Conservation (phyloP, 176 grass and related monocot species). For the Olyra latifolia region DNA sequence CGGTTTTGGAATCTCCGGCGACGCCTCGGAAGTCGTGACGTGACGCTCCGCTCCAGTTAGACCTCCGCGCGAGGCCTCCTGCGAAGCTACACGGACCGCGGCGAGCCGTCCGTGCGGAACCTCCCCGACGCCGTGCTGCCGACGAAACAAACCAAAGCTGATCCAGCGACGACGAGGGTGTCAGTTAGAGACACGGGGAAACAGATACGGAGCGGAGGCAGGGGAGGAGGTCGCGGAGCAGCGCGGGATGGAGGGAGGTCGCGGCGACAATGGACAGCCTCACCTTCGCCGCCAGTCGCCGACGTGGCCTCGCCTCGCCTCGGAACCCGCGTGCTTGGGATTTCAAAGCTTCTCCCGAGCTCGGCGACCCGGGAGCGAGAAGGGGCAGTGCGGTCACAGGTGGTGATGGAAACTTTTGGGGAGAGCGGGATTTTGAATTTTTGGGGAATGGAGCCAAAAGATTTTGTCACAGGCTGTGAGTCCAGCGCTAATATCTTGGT, state of each 20-base stretch:
- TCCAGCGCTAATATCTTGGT: too few species aligned
- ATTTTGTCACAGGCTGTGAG: neutral
- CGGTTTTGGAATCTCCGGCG: neutral
- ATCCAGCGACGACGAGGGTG: constrained; percentile 1
- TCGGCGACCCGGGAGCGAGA: neutral
- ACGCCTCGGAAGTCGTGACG: neutral
- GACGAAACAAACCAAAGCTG: neutral
- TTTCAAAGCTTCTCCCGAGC: neutral
- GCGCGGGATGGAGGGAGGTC: neutral
- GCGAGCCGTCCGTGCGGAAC: neutral
- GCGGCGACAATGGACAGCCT: neutral
- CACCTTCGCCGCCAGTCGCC: constrained; percentile 20
- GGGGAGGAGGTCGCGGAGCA: neutral
- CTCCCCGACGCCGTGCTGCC: neutral
- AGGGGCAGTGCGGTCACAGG: too few species aligned
- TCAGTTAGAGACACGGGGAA: neutral
- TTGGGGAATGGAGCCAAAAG: neutral
- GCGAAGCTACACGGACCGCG: neutral
- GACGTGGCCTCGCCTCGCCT: neutral
- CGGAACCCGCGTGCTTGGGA: neutral
- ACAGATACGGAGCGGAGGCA: neutral
- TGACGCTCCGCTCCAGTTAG: neutral
- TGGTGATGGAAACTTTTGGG: neutral
- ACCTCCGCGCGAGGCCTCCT: neutral
- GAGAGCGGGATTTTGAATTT: constrained; percentile 25